Evolutionary conservation across 495 filamentous ascomycete genomes (phyloP).

Genomic region (Penicillium atrosanguineum): DNA sequence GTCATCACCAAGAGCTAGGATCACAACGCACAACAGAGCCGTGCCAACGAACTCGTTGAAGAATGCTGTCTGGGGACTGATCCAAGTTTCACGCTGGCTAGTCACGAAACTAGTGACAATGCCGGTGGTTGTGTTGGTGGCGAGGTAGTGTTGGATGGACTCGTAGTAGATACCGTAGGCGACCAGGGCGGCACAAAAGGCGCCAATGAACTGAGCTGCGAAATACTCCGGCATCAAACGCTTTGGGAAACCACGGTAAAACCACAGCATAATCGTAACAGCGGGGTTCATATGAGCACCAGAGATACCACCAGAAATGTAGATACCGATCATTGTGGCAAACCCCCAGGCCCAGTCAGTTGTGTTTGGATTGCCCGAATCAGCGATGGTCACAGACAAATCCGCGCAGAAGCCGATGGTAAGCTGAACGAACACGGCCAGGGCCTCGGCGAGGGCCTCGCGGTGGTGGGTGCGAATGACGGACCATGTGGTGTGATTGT

Average conservation of each 20-base stretch:
- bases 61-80: conserved; percentile 46
- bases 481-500: conserved; percentile 53
- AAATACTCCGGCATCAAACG: conserved; percentile 47
- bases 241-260: conserved; percentile 53
- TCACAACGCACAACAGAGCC: conserved; percentile 40
- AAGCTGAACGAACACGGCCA: conserved; percentile 44
- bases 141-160: conserved; percentile 41
- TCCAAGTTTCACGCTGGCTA: conserved; percentile 40
- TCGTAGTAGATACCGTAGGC: conserved; percentile 51
- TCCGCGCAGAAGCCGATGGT: conserved; percentile 49
- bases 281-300: conserved; percentile 54
- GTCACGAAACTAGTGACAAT: conserved; percentile 45
- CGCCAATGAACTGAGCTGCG: conserved; percentile 46
- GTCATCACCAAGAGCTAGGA: conserved; percentile 55
- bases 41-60: conserved; percentile 51
- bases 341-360: conserved; percentile 56
- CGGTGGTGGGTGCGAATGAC: conserved; percentile 51
- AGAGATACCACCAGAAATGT: conserved; percentile 55
- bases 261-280: conserved; percentile 47
- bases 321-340: conserved; percentile 57
- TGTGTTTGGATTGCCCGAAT: conserved; percentile 43
- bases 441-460: conserved; percentile 48
- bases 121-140: conserved; percentile 24
- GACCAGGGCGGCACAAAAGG: conserved; percentile 40
- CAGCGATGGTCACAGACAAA: conserved; percentile 45